Evolutionary conservation across 345 rosid genomes (phyloP), one percentile per base, ranked within the genome.

Genomic region (Cochlearia excelsa): DNA sequence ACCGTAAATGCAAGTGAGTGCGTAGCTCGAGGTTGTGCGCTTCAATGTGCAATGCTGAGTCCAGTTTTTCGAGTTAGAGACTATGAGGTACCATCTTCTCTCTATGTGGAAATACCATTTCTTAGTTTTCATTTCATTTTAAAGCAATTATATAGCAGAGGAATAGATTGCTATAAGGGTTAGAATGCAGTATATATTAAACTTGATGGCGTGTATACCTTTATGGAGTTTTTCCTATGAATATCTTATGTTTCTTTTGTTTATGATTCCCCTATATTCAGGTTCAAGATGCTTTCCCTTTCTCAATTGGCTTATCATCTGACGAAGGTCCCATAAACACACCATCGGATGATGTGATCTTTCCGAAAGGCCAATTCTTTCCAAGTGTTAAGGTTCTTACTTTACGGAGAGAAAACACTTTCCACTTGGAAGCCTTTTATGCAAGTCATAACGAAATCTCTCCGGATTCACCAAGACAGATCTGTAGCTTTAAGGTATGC

Each of bases 261-360:
- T 45, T 46, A 73, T 67, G 57, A 5, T 43, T 63, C 56, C 47
- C 47, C 37, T 47, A 42, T 74, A 59, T 64, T 68, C 78, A 87
- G 95, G 91, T 87, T 80, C 85, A 87, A 74, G 95, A 87, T 87
- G 80, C 82, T 39, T 66, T 73, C 42, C 91, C 88, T 74, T 84
- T 82, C 74, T 75, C 91, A 33, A 46, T 87, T 46, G 88, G 91
- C 55, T 77, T 84, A 65, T 79, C 78, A 30, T 82, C 81, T 48
- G 85, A 82, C 39, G 71, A 72, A 70, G 87, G 80, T 65, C 79
- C 78, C 51, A 73, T 84, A 63, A 59, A 71, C 62, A 77, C 74
- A 7, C 60, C 69, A 33, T 70, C 82, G 45, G 81, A 78, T 78
- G 79, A 75, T 10, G 44, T 81, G 42, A 71, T 87, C 75, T 84